Evolutionary conservation across 2,329 filamentous ascomycete genomes (phyloP), one percentile per base, ranked within the genome.

Genomic region (Colletotrichum graminicola): DNA sequence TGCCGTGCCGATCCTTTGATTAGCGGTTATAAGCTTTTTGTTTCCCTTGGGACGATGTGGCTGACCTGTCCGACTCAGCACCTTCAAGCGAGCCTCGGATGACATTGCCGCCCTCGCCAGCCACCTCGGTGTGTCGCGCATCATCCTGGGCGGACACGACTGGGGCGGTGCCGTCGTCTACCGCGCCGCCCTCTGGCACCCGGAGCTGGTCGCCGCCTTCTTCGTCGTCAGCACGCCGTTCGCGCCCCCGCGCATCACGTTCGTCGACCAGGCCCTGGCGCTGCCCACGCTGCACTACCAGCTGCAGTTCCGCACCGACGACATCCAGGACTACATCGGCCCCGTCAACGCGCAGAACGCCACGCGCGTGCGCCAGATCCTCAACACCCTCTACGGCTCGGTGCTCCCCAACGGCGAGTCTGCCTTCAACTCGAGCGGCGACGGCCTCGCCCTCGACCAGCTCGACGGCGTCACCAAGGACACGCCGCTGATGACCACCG

Each of bases 81-180:
- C 87, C 23, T 85, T 89, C 78, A 94, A 93, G 80, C 87, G 87
- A 61, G 88, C 91, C 71, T 87, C 91, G n/a, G 87, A 90, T 62
- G 93, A 95, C 77, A 88, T 97, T 72, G 91, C 89, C 18, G 88
- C 88, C 62, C 85, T 97, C 29, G 89, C 91, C 5, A 83, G 82
- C 64, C 85, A 90, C 67, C 79, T 79, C 32, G 57, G 83, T 80
- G 29, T 82, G 80, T 54, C 74, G 61, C 78, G 76, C 41, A 90
- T 95, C 76, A 90, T 96, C 60, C 85, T 97, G 7, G 93, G 93
- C 52, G 94, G 93, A 10, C 94, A 97, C 81, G 94, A 96, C 81
- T 95, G 94, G 92, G 94, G 94, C 78, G 93, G 91, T 74, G 85
- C 86, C 3, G 84, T 94, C 11, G 90, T 91, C 61, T 94, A 92